These are phyloP conservation scores for Colletotrichum tropicicola DNA, from an alignment of 2,329 filamentous ascomycete species.

Conservation along the genomic window DNA sequence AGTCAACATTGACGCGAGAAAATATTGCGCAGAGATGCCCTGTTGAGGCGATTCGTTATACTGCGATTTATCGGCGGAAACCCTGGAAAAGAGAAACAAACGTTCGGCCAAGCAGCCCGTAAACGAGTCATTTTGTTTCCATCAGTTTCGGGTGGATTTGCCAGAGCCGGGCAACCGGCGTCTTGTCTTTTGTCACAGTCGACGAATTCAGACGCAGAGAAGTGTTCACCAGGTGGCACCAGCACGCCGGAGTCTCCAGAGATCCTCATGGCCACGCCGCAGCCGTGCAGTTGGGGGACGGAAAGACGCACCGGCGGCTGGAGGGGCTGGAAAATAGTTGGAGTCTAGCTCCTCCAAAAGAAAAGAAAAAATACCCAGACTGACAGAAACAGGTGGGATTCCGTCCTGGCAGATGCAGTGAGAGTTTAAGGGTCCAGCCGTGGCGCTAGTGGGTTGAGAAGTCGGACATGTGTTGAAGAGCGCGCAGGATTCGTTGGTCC, in stretches of 20 bases:
- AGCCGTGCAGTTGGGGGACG: conserved; percentile 3
- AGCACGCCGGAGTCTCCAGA: background rate
- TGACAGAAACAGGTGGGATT: conserved; percentile 1
- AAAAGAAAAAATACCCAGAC: background rate
- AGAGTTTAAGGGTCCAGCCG: conserved; percentile 17
- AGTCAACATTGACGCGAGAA: background rate
- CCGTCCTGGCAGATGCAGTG: background rate
- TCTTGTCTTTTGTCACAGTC: background rate
- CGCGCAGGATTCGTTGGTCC: conserved; percentile 6
- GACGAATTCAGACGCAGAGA: conserved; percentile 11
- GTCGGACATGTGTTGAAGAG: background rate
- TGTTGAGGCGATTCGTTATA: background rate
- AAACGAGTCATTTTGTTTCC: conserved; percentile 15
- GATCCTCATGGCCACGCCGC: background rate
- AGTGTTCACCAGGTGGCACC: background rate
- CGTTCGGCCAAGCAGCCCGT: background rate
- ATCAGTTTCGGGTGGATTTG: conserved; percentile 19
- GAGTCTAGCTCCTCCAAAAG: background rate
- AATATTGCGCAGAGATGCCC: background rate
- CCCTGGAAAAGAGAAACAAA: conserved; percentile 5
- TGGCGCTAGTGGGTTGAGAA: conserved; percentile 4
- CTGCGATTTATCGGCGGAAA: background rate
- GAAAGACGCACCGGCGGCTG: conserved; percentile 16
- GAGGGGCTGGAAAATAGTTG: background rate
- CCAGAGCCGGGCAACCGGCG: conserved; percentile 4